Percentiles rank a stretch among this genome's conserved stretches.
Evolutionary conservation across 1,139 yeast species (phyloP).

Genomic region (Ogataea hybrid): DNA sequence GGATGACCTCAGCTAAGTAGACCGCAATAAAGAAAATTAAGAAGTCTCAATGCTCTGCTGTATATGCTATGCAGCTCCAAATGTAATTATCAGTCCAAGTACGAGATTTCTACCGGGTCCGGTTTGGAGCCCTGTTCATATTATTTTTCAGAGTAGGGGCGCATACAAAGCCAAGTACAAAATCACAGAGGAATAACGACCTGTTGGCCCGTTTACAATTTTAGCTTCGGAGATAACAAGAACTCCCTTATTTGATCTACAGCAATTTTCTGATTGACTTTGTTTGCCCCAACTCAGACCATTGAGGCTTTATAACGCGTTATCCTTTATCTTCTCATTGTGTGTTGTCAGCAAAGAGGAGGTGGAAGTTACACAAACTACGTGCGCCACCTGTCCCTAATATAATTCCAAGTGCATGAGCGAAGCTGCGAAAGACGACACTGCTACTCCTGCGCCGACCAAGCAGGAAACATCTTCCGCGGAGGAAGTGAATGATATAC

Average conservation of each 20-base stretch:
- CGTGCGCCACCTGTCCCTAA: too few relatives aligned
- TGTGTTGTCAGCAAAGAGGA: slow-evolving; percentile 7
- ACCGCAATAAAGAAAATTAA: not conserved
- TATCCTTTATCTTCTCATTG: not conserved
- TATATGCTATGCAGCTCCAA: not conserved
- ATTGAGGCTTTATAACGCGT: not conserved
- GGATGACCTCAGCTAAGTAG: slow-evolving; percentile 24
- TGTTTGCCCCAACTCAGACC: not conserved
- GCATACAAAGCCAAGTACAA: not conserved
- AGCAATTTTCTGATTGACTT: too few relatives aligned
- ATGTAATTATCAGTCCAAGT: not conserved
- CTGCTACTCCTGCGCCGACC: slow-evolving; percentile 1
- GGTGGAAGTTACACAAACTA: too few relatives aligned
- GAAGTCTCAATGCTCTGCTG: too few relatives aligned
- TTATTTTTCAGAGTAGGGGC: not conserved
- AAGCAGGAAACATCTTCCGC: not conserved
- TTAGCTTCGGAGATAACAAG: not conserved
- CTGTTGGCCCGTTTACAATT: not conserved
- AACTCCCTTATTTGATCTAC: too few relatives aligned
- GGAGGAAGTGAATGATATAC: not conserved
- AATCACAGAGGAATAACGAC: not conserved
- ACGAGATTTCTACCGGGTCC: not conserved
- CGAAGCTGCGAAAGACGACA: slow-evolving; percentile 4
- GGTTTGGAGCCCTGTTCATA: not conserved
- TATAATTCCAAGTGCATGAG: slow-evolving; percentile 1